Percentiles rank a stretch among this genome's conserved stretches.
phyloP scores from a whole-genome alignment of 2,329 filamentous ascomycete genomes.

The Penicillium thymicola region DNA sequence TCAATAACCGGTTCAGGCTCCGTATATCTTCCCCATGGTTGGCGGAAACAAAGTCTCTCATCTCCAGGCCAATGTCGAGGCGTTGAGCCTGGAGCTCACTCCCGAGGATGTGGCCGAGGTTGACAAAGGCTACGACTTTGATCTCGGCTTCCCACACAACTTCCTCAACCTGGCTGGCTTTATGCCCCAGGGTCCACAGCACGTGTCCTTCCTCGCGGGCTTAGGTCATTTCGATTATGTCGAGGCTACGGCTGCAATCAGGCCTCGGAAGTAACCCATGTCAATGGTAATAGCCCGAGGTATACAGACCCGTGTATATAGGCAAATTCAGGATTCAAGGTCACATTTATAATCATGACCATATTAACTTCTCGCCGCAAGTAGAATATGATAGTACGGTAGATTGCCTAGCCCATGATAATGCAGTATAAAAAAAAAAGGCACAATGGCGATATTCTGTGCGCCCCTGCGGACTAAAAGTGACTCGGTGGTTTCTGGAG shows the following conservation, averaged over 20 bases:
- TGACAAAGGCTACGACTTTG: slow-evolving; percentile 51
- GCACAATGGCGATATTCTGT: no score
- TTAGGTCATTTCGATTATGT: not conserved
- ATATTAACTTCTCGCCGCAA: no score
- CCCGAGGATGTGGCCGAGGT: slow-evolving; percentile 54
- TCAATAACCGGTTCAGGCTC: slow-evolving; percentile 21
- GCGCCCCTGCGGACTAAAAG: no score
- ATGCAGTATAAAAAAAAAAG: no score
- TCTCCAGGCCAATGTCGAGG: slow-evolving; percentile 52
- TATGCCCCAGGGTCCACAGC: not conserved
- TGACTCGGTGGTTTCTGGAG: no score
- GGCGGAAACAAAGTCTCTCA: slow-evolving; percentile 52
- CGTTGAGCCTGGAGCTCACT: slow-evolving; percentile 49
- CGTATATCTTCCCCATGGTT: slow-evolving; percentile 54
- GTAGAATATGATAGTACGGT: no score
- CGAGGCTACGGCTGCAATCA: not conserved
- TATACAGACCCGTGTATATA: no score
- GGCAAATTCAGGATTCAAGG: no score
- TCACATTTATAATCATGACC: no score
- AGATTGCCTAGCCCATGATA: no score
- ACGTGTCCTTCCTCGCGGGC: not conserved
- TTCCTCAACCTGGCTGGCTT: not conserved
- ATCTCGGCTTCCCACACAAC: slow-evolving; percentile 54
- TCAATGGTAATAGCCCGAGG: no score
- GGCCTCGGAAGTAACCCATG: not conserved